Conservation (phyloP, 176 grass and related monocot species). For the Cocos nucifera region DNA sequence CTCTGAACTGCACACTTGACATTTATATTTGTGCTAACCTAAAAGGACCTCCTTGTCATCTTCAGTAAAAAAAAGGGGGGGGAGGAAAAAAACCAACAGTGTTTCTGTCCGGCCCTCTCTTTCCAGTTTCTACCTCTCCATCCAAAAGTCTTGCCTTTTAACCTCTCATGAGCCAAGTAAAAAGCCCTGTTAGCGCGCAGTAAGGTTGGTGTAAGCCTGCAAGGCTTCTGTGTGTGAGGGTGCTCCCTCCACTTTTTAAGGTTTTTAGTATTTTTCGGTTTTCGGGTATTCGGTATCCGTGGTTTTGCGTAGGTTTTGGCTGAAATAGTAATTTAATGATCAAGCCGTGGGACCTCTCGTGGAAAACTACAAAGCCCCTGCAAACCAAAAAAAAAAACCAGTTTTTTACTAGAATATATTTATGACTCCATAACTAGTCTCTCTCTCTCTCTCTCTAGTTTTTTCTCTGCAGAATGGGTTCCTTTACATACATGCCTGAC, state of each 20-base stretch:
- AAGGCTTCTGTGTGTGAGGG: conserved; percentile 19
- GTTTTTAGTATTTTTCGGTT: not conserved
- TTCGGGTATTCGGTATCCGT: not conserved
- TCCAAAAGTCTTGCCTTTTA: conserved; percentile 26
- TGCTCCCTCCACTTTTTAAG: not conserved
- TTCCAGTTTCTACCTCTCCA: conserved; percentile 10
- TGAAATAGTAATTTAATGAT: conserved; percentile 2
- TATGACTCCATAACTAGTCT: not conserved
- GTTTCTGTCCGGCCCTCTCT: too few species aligned
- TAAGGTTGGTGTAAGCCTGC: conserved; percentile 18
- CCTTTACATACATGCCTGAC: conserved; percentile 11
- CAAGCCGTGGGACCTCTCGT: not conserved
- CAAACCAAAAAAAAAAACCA: not conserved
- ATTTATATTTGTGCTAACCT: conserved; percentile 36
- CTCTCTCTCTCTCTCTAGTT: not conserved
- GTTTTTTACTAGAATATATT: not conserved
- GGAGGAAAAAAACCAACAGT: conserved; percentile 27
- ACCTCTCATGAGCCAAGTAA: conserved; percentile 9
- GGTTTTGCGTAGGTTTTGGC: not conserved
- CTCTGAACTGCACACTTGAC: conserved; percentile 39
- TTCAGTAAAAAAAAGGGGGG: not conserved
- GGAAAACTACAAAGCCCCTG: not conserved
- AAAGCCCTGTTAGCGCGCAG: conserved; percentile 27
- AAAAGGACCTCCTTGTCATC: conserved; percentile 32
- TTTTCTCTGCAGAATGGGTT: not conserved